Base-by-base conservation (phyloP, 495 filamentous ascomycete species). In the Paragyromitra xinjiangensis region DNA sequence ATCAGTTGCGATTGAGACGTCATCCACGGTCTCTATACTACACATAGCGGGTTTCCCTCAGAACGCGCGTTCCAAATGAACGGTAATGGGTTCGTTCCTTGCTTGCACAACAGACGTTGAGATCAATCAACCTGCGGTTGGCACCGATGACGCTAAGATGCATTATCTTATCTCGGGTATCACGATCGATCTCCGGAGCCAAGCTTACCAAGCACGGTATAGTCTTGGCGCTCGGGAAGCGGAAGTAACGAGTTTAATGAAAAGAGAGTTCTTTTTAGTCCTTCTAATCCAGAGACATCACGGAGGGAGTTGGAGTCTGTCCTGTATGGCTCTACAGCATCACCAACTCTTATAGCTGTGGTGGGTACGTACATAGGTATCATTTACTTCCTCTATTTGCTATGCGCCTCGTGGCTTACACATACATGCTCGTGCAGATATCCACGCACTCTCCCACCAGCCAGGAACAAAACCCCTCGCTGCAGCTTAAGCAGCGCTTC, bases 91-190 rank as follows among this genome's bases (percentile, higher is more conserved):
- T 34, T 34, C 29, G 2, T 34, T 34, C 29, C 29, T 3, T 34
- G 29, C 29, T 34, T 34, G 29, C 29, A 34, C 3, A 3, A 34
- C 29, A 34, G 29, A 34, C 3, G 29, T 34, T 34, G 29, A 34
- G 29, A 3, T 34, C 3, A 34, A 34, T 34, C 4, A 9, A 14
- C 14, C 7, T 9, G 44, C 5, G 40, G 5, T 11, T 44, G 40
- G 19, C 19, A 22, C 29, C 29, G 29, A 34, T 34, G 50, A 53
- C 50, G 50, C n/a, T 22, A 29, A 4, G 14, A 12, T n/a, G 50
- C 48, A 14, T 70, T 75, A 75, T 75, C 73, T 75, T 64, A 71
- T 70, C 73, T 70, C 73, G 62, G 70, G 50, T 45, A 48, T 19
- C 59, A 29, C 19, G 16, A 29, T 64, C 45, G 40, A 72, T 72